Base-by-base conservation (phyloP, 2,329 filamentous ascomycete species). In the Biscogniauxia mediterranea region DNA sequence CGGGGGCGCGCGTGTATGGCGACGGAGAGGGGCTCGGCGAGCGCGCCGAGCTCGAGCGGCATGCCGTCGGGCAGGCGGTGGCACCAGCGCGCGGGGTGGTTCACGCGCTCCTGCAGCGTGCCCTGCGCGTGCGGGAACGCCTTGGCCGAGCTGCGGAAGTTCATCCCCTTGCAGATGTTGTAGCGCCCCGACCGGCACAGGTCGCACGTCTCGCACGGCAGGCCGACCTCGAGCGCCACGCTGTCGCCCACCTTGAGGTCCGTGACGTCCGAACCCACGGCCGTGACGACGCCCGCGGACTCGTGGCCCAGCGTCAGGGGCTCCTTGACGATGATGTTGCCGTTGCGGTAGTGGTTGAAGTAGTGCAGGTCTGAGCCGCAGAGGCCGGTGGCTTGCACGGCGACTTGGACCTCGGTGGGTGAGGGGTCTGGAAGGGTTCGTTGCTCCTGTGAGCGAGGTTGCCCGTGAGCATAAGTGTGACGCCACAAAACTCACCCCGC, bases 281-380 rank as follows among this genome's bases (percentile, higher is more conserved):
- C 77, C 58, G 81, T 79, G 62, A 92, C 80, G 25, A 89, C 79
- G 52, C 89, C 89, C 13, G 88, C 85, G 11, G 88, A 90, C 74
- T 92, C 89, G 71, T 92, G 89, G 67, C 89, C 89, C 28, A 84
- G 76, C 1, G 79, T 81, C 52, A 85, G 69, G 23, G 83, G 83
- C 65, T 81, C 82, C 21, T 76, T 78, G 52, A 87, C 85, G 52
- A 84, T 74, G 70, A 89, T 85, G 77, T 87, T 83, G 61, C 87
- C 87, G 69, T 89, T 89, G 73, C 85, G 83, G 76, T 81, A 88
- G 75, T 89, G 86, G 71, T 79, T 82, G 76, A 81, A 89, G 79
- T 89, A 89, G 73, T 88, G 86, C 60, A 88, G 79, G 72, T 89
- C 87, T 42, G 85, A 88, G 66, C 87, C 87, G 75, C 87, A 90